Base-by-base conservation (phyloP, 257 asterid genomes). In the Leptodermis oblonga region DNA sequence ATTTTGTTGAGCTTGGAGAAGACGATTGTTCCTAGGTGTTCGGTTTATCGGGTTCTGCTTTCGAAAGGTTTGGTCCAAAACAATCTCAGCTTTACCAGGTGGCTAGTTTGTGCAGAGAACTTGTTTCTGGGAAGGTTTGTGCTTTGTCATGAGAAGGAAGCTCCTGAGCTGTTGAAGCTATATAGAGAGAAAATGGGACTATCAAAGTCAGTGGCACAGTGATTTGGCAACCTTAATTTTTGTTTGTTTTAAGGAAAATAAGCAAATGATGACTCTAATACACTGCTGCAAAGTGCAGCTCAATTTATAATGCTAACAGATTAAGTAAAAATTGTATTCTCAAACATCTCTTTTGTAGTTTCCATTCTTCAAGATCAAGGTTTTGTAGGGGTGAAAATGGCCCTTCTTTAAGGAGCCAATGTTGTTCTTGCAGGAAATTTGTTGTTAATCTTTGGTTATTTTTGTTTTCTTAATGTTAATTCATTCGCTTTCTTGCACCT, bases 31-130 rank as follows among this genome's bases (percentile, higher is more conserved):
- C 75, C 75, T 1, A 72, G n/a, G 76, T 83, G 77, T 76, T 69
- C 76, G 0, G 78, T 83, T 42, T 66, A 70, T 73, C 54, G 39
- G 18, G 59, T 39, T 63, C 69, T 83, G 83, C 25, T n/a, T 12
- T 68, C 34, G 62, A 74, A 75, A 69, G 81, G 85, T 65, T 61
- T 72, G 71, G 64, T 69, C 64, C 1, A 51, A 67, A 65, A 75
- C 10, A 72, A 69, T 6, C 30, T 28, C 23, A 34, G 59, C 72
- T 18, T 73, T 59, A 5, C 5, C 10, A 10, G 17, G 5, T 25
- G 48, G 23, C 31, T 73, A 26, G 2, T 7, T 4, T 28, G 31
- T 25, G 0, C 69, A 33, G 76, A 71, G 18, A 23, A 62, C n/a
- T 5, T 0, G 5, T 83, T 80, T 45, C 43, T 83, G 25, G 58